These are phyloP conservation scores for Eudorina sp. DNA, from an alignment of 139 green algal species.

Conservation along the genomic window DNA sequence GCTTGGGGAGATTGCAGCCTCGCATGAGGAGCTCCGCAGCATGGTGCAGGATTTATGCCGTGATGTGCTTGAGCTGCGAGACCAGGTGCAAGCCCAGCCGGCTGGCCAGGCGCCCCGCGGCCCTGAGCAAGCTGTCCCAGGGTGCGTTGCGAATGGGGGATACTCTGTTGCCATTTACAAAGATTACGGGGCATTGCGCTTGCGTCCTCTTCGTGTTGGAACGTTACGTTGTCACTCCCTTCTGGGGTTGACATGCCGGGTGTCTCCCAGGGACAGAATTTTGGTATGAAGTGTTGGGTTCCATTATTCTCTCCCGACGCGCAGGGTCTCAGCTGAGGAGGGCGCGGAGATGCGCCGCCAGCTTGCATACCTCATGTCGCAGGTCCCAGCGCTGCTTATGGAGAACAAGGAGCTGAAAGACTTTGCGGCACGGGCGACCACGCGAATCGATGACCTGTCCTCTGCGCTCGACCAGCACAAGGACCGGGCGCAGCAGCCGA, in stretches of 20 bases:
- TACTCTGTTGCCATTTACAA: too few species aligned
- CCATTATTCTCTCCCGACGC: too few species aligned
- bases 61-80: constrained; percentile 26
- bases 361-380: constrained; percentile 34
- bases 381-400: neutral
- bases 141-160: too few species aligned
- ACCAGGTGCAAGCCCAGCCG: constrained; percentile 23
- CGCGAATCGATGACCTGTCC: neutral
- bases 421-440: neutral
- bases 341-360: constrained; percentile 30
- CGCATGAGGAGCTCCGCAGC: constrained; percentile 21
- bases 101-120: neutral
- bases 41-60: neutral
- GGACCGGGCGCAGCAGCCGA: neutral
- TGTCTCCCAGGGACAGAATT: too few species aligned
- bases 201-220: too few species aligned
- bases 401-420: constrained; percentile 46
- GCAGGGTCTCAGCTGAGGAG: neutral
- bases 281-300: too few species aligned
- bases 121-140: too few species aligned
- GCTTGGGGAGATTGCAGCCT: neutral
- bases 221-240: too few species aligned
- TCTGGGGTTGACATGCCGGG: too few species aligned
- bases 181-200: too few species aligned
- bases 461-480: neutral